Conservation (phyloP, 2,329 filamentous ascomycete species). For the Chaetothyriales sp. region DNA sequence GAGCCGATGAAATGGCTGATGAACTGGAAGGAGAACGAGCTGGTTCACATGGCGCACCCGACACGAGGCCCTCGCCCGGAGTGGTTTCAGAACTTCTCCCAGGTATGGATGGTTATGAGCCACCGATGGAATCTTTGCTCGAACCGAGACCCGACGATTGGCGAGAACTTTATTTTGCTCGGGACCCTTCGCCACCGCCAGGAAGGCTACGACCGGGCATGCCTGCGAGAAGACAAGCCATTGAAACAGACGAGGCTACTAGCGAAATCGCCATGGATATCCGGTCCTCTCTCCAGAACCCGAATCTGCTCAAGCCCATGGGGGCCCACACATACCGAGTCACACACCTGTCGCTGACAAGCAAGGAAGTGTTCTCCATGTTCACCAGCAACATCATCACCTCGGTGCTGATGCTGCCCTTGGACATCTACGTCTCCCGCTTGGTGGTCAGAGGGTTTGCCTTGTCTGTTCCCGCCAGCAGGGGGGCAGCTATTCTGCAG, state of each 20-base stretch:
- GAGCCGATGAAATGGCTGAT: neutral
- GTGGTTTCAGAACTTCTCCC: slow-evolving; percentile 2
- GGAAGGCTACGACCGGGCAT: slow-evolving; percentile 6
- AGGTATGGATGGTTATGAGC: neutral
- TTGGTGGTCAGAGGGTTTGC: neutral
- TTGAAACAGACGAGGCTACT: slow-evolving; percentile 11
- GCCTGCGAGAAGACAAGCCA: slow-evolving; percentile 12
- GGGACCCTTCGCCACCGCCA: slow-evolving; percentile 8
- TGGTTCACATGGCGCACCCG: neutral
- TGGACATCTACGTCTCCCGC: slow-evolving; percentile 6
- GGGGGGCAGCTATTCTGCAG: neutral
- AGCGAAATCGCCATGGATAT: slow-evolving; percentile 2
- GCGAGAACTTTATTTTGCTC: slow-evolving; percentile 4
- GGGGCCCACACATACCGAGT: slow-evolving; percentile 6
- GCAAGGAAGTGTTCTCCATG: slow-evolving; percentile 6
- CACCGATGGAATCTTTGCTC: neutral
- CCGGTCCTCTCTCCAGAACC: neutral
- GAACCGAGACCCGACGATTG: neutral
- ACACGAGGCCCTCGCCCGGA: slow-evolving; percentile 3
- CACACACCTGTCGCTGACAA: slow-evolving; percentile 8
- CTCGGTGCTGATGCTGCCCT: slow-evolving; percentile 9
- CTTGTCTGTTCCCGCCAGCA: neutral
- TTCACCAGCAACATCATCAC: slow-evolving; percentile 5
- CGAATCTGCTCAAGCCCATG: neutral
- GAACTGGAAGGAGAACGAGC: no score